Evolutionary conservation across 108 stramenopile genomes (phyloP).

Genomic region (Pseudonitzschia multiseries): DNA sequence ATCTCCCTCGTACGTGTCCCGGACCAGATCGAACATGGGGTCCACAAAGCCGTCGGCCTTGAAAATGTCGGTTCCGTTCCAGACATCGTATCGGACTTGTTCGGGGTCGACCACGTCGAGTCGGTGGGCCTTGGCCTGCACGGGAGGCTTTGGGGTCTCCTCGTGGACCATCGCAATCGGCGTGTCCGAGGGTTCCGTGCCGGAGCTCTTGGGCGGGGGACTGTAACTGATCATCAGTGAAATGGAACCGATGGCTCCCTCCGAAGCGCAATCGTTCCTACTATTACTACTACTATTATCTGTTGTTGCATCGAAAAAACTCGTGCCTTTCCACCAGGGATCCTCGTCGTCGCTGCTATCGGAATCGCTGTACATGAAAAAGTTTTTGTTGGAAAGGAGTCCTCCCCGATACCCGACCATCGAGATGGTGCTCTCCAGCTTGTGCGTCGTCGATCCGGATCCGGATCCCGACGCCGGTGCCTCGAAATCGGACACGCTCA

Average conservation of each 20-base stretch:
- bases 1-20: slow-evolving; percentile 26
- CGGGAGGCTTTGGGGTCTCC: not conserved
- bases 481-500: not conserved
- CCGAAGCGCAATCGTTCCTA: not conserved
- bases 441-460: not conserved
- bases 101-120: not conserved
- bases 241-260: slow-evolving; percentile 1
- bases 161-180: slow-evolving; percentile 12
- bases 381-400: too few species aligned
- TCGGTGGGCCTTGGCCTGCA: not conserved
- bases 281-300: too few species aligned
- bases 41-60: slow-evolving; percentile 29
- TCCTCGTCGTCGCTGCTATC: not conserved
- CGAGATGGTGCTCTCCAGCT: not conserved
- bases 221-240: slow-evolving; percentile 2
- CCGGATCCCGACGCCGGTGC: not conserved
- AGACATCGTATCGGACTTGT: slow-evolving; percentile 1
- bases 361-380: not conserved
- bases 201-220: not conserved
- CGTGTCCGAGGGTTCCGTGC: not conserved
- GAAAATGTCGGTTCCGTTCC: slow-evolving; percentile 32
- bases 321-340: not conserved
- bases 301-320: too few species aligned
- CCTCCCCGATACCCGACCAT: not conserved
- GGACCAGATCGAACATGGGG: slow-evolving; percentile 13